Conservation (phyloP, 257 asterid species). For the Ligustrum vulgare region DNA sequence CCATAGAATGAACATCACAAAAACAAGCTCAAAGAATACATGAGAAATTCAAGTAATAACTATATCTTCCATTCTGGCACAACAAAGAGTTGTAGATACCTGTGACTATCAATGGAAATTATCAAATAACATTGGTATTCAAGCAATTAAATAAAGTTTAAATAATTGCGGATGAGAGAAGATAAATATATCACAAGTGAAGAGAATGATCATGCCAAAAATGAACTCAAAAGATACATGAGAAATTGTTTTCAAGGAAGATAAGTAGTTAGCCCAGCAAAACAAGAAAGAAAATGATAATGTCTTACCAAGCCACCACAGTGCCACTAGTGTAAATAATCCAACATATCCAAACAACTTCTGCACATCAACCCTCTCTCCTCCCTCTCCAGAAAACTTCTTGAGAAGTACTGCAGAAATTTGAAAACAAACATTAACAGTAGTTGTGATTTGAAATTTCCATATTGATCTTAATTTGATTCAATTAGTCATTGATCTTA, state of each 20-base stretch:
- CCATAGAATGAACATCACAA: neutral
- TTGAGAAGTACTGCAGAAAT: conserved; percentile 78
- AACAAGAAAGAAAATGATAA: neutral
- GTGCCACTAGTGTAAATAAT: conserved; percentile 77
- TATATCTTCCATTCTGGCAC: neutral
- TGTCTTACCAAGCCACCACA: conserved; percentile 98
- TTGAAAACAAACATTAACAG: conserved; percentile 1
- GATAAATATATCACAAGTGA: neutral
- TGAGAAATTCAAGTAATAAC: neutral
- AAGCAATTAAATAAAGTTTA: too few relatives aligned
- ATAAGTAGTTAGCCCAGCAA: neutral
- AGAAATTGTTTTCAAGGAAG: neutral
- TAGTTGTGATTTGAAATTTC: conserved; percentile 7
- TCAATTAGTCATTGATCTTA: neutral
- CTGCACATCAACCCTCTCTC: conserved; percentile 84
- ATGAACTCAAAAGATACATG: neutral
- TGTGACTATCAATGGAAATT: neutral
- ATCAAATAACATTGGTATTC: neutral
- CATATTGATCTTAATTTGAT: conserved; percentile 7
- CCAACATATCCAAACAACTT: conserved; percentile 94
- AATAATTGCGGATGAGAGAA: neutral
- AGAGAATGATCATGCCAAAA: neutral
- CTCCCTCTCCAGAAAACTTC: conserved; percentile 92
- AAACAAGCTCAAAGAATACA: neutral
- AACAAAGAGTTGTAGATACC: neutral